A percentile compares a stretch with the other conserved stretches of the same genome.
Conservation (phyloP, 2,329 filamentous ascomycete genomes). For the Calonectria hawksworthii region DNA sequence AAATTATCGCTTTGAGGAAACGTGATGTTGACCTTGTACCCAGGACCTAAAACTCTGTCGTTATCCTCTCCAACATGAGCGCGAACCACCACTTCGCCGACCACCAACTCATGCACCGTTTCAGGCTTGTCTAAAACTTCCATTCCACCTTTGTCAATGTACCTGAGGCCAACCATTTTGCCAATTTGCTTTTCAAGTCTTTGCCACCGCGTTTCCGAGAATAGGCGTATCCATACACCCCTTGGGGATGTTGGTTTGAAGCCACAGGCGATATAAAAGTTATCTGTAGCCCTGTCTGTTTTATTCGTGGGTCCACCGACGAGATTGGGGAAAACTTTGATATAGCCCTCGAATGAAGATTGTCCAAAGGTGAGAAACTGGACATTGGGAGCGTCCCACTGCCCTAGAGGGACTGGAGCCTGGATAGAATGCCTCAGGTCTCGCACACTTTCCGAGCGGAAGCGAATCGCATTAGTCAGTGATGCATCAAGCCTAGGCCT, state of each 20-base stretch:
- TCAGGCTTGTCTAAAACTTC: neutral
- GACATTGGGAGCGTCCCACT: neutral
- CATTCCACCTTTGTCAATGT: neutral
- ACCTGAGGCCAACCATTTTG: neutral
- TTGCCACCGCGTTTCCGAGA: neutral
- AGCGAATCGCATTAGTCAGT: neutral
- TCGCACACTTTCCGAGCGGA: neutral
- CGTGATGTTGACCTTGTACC: neutral
- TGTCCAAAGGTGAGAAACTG: slow-evolving; percentile 1
- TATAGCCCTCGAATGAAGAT: neutral
- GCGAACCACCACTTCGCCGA: neutral
- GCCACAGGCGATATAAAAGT: slow-evolving; percentile 6
- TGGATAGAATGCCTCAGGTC: neutral
- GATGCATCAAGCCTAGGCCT: neutral
- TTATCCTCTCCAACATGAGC: neutral
- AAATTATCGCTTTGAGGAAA: neutral
- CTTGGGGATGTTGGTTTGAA: neutral
- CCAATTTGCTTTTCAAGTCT: neutral
- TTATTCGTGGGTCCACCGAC: neutral
- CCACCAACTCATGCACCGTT: neutral
- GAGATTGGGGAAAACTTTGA: neutral
- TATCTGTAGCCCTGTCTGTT: neutral
- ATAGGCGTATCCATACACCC: neutral
- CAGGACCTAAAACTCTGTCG: neutral
- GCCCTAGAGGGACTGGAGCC: neutral